Percentiles rank a stretch among this genome's conserved stretches.
phyloP scores from a whole-genome alignment of 1,284 basidiomycete genomes.

The Blastosporella zonata region DNA sequence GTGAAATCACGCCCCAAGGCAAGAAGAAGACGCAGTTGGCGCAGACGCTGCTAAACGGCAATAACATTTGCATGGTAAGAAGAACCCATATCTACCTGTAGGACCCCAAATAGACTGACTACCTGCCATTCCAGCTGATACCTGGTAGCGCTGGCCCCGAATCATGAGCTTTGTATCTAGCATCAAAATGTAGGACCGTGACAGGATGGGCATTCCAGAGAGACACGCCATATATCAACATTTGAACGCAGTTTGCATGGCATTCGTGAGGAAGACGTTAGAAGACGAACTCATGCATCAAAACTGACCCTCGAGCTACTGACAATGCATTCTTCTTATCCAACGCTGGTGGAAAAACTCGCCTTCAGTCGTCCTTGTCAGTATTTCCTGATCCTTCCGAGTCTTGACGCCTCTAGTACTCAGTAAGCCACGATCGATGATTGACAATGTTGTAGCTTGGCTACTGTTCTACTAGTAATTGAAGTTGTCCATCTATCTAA shows the following conservation, averaged over 20 bases:
- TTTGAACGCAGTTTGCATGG: not conserved
- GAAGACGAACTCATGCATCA: too few relatives aligned
- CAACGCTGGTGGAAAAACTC: too few relatives aligned
- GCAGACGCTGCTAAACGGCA: slow-evolving; percentile 94
- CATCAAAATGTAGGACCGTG: not conserved
- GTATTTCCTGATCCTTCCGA: too few relatives aligned
- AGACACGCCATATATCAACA: not conserved
- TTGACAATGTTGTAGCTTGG: too few relatives aligned
- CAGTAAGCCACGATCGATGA: too few relatives aligned
- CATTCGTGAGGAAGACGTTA: not conserved
- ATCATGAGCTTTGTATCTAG: slow-evolving; percentile 25
- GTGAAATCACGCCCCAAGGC: slow-evolving; percentile 84
- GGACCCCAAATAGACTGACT: slow-evolving; percentile 11
- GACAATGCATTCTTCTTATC: too few relatives aligned
- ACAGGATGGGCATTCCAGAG: too few relatives aligned
- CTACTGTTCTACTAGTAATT: too few relatives aligned
- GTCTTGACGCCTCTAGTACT: too few relatives aligned
- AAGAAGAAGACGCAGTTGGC: slow-evolving; percentile 80
- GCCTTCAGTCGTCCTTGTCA: too few relatives aligned
- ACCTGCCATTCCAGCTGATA: slow-evolving; percentile 50
- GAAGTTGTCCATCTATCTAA: too few relatives aligned
- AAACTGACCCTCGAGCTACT: too few relatives aligned
- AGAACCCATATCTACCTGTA: not conserved
- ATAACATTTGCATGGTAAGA: slow-evolving; percentile 95
- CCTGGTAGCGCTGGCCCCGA: slow-evolving; percentile 78